phyloP scores from a whole-genome alignment of 1,284 basidiomycete species.

The Laetiporus sulphureus region DNA sequence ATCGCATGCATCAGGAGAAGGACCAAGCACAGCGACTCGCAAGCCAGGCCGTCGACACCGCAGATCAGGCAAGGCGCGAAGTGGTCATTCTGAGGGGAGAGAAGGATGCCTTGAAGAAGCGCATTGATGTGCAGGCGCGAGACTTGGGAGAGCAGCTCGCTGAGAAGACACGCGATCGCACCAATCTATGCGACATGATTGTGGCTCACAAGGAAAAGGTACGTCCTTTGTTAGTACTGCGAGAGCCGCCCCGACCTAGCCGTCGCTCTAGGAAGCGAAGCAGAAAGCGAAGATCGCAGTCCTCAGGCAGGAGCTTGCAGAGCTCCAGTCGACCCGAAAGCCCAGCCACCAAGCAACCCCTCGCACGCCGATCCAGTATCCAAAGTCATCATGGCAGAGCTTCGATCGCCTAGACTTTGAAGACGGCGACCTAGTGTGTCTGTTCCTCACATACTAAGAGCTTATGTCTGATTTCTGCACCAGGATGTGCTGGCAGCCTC shows the following conservation, averaged over 20 bases:
- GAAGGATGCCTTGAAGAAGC: neutral
- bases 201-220: constrained; percentile 7
- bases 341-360: neutral
- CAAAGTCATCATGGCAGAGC: no score
- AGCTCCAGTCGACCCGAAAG: neutral
- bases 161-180: neutral
- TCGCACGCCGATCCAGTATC: neutral
- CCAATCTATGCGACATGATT: neutral
- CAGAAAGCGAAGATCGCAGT: constrained; percentile 14
- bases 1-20: neutral
- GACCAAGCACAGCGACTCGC: neutral
- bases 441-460: no score
- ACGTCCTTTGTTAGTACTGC: neutral
- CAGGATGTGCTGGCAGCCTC: no score
- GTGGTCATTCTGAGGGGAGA: neutral
- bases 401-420: no score
- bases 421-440: no score
- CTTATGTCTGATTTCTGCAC: no score
- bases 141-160: neutral
- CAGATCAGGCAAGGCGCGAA: constrained; percentile 3
- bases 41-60: constrained; percentile 1
- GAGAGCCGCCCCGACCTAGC: neutral
- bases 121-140: neutral
- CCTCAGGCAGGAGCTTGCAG: constrained; percentile 9
- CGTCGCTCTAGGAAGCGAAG: constrained; percentile 11